These are phyloP conservation scores for Omphalotus guepiniiformis DNA, from an alignment of 768 basidiomycete species.

Conservation along the genomic window DNA sequence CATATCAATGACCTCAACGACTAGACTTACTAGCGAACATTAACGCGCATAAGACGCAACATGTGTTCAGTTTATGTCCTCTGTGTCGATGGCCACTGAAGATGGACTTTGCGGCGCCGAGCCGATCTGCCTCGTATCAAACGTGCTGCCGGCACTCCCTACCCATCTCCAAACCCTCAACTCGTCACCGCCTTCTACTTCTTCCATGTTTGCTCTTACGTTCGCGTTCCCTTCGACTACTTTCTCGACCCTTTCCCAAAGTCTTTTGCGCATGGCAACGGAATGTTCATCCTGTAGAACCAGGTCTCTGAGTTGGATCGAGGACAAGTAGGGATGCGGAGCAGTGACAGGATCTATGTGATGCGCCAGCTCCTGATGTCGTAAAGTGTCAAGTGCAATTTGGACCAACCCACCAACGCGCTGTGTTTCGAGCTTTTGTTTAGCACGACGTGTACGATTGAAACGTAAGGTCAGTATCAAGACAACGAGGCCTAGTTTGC, in stretches of 20 bases:
- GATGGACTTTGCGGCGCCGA: too few relatives aligned
- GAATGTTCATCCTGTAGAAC: slow-evolving; percentile 81
- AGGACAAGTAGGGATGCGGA: slow-evolving; percentile 75
- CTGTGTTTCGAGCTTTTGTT: slow-evolving; percentile 51
- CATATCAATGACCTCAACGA: too few relatives aligned
- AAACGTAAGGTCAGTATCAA: slow-evolving; percentile 27
- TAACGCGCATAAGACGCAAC: too few relatives aligned
- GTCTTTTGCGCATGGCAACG: slow-evolving; percentile 50
- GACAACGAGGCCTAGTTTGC: slow-evolving; percentile 18
- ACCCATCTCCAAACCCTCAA: slow-evolving; percentile 91
- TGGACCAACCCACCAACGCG: slow-evolving; percentile 74
- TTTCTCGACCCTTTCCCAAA: slow-evolving; percentile 83
- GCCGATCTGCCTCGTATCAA: slow-evolving; percentile 1
- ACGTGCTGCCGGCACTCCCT: slow-evolving; percentile 39
- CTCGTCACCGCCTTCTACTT: slow-evolving; percentile 82
- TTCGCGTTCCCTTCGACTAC: slow-evolving; percentile 90
- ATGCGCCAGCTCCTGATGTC: slow-evolving; percentile 78
- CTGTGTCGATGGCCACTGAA: too few relatives aligned
- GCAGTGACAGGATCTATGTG: slow-evolving; percentile 76
- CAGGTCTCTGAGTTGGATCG: slow-evolving; percentile 83
- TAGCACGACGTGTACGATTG: slow-evolving; percentile 38
- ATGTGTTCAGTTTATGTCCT: too few relatives aligned
- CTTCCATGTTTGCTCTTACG: slow-evolving; percentile 79
- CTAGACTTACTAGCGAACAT: too few relatives aligned
- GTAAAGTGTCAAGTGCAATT: slow-evolving; percentile 73